Percentiles rank a stretch among this genome's conserved stretches.
Conservation (phyloP, 2,329 filamentous ascomycete species). For the Ophidiomyces ophidiicola region DNA sequence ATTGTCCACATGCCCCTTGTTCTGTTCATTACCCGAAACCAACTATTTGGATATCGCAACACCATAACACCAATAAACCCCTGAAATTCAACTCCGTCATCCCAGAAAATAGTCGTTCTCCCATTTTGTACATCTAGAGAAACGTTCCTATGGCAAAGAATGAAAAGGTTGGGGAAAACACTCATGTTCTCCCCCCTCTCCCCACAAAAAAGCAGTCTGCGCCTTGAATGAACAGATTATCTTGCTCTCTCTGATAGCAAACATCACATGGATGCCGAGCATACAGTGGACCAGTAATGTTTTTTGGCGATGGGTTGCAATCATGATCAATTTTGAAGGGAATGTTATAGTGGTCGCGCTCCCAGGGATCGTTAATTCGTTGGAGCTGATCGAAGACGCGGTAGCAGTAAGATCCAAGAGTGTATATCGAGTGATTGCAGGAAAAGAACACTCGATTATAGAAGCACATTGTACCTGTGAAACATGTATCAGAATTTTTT, state of each 20-base stretch:
- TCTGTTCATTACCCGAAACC: too few relatives aligned
- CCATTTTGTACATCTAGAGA: neutral
- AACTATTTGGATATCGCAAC: too few relatives aligned
- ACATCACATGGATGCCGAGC: slow-evolving; percentile 4
- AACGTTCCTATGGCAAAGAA: too few relatives aligned
- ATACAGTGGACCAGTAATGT: slow-evolving; percentile 5
- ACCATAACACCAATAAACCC: too few relatives aligned
- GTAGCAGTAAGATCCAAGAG: slow-evolving; percentile 20
- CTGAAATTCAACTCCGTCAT: too few relatives aligned
- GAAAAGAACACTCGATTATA: slow-evolving; percentile 18
- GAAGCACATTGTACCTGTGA: slow-evolving; percentile 21
- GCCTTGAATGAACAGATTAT: slow-evolving; percentile 5
- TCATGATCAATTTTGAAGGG: slow-evolving; percentile 12
- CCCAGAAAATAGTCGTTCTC: too few relatives aligned
- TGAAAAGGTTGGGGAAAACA: neutral
- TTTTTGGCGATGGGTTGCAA: slow-evolving; percentile 11
- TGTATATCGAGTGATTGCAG: slow-evolving; percentile 21
- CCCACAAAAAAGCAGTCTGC: slow-evolving; percentile 2
- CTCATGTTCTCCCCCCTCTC: slow-evolving; percentile 7
- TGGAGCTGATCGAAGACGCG: slow-evolving; percentile 18
- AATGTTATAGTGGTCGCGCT: slow-evolving; percentile 14
- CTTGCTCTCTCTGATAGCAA: slow-evolving; percentile 7
- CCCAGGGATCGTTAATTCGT: slow-evolving; percentile 22
- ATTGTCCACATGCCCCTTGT: too few relatives aligned
- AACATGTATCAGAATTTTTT: too few relatives aligned